phyloP scores from a whole-genome alignment of 306 rosid species.

The Potentilla sterilis region DNA sequence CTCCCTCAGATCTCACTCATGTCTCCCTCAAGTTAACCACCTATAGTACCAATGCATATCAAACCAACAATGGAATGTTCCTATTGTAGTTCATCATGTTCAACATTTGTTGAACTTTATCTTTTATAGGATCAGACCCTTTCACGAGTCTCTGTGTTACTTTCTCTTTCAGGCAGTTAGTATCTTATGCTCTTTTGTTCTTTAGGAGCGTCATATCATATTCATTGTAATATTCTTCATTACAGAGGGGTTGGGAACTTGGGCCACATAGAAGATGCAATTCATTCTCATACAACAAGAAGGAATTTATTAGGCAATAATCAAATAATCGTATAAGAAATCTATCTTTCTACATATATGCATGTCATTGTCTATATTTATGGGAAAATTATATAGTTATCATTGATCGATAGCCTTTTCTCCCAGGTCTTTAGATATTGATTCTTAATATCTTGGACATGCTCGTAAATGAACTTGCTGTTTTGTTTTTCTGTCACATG shows the following conservation, averaged over 20 bases:
- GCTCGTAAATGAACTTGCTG: background rate
- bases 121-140: background rate
- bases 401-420: background rate
- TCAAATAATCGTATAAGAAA: too few relatives aligned
- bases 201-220: background rate
- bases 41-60: background rate
- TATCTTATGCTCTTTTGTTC: background rate
- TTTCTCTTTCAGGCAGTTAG: background rate
- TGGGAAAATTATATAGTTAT: background rate
- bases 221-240: background rate
- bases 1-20: background rate
- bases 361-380: background rate
- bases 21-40: background rate
- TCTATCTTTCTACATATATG: background rate
- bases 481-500: slow-evolving; percentile 2
- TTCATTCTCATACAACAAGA: background rate
- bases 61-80: background rate
- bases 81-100: background rate
- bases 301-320: too few relatives aligned
- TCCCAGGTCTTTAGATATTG: background rate
- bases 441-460: background rate
- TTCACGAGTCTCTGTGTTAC: background rate
- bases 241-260: background rate
- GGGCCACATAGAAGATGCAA: background rate
- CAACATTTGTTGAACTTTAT: background rate